Conservation (phyloP, 2,329 filamentous ascomycete genomes). For the Sporothrix globosa region DNA sequence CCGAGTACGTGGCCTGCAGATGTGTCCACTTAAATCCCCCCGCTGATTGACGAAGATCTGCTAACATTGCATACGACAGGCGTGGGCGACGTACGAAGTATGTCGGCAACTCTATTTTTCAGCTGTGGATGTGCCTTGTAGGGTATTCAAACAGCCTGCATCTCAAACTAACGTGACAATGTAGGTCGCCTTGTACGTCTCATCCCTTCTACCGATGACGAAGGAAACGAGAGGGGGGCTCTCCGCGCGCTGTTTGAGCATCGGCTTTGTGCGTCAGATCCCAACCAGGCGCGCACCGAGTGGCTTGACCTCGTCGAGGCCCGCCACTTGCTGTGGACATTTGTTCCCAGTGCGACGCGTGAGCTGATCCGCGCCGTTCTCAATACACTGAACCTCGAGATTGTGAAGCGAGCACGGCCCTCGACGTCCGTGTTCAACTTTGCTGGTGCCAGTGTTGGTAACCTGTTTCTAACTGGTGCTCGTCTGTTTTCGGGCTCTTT, state of each 20-base stretch:
- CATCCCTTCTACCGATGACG: slow-evolving; percentile 65
- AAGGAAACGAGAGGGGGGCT: slow-evolving; percentile 65
- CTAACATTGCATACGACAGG: slow-evolving; percentile 34
- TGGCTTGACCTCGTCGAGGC: slow-evolving; percentile 91
- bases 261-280: slow-evolving; percentile 65
- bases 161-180: neutral
- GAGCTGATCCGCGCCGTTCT: slow-evolving; percentile 78
- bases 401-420: slow-evolving; percentile 73
- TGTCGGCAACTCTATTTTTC: neutral
- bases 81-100: slow-evolving; percentile 74
- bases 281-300: slow-evolving; percentile 67
- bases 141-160: neutral
- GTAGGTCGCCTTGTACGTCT: slow-evolving; percentile 84
- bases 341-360: slow-evolving; percentile 70
- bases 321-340: slow-evolving; percentile 73
- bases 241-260: slow-evolving; percentile 88
- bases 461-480: slow-evolving; percentile 80
- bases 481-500: slow-evolving; percentile 90
- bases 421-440: slow-evolving; percentile 73
- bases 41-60: neutral
- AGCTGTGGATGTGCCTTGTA: neutral
- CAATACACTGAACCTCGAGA: slow-evolving; percentile 76
- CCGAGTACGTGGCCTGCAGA: slow-evolving; percentile 62
- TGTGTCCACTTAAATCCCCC: slow-evolving; percentile 18
- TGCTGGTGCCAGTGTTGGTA: slow-evolving; percentile 73